Evolutionary conservation across 768 basidiomycete genomes (phyloP).

Genomic region (Saitozyma sp.): DNA sequence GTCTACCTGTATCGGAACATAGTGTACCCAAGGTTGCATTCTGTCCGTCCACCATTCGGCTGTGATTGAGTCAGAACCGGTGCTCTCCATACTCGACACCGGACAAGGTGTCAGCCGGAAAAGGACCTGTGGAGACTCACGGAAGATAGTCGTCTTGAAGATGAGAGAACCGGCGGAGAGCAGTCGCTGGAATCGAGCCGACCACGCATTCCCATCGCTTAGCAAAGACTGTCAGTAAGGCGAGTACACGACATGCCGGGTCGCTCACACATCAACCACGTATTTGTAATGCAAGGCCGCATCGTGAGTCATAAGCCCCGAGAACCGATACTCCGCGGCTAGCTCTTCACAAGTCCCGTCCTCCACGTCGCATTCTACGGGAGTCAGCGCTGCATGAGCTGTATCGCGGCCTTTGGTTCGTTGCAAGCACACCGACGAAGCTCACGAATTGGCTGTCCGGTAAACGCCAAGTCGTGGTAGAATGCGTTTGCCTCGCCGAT

Average conservation of each 20-base stretch:
- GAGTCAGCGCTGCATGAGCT: background rate
- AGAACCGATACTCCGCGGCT: constrained; percentile 29
- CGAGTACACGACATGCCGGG: background rate
- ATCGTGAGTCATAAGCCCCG: constrained; percentile 26
- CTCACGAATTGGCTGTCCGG: constrained; percentile 41
- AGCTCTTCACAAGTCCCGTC: constrained; percentile 42
- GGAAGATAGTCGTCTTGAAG: constrained; percentile 50
- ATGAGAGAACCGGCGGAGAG: constrained; percentile 41
- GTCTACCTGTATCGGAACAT: constrained; percentile 47
- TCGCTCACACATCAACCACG: constrained; percentile 47
- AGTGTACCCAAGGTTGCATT: constrained; percentile 52
- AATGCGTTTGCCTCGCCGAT: constrained; percentile 19
- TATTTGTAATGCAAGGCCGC: constrained; percentile 47
- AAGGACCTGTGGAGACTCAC: constrained; percentile 16
- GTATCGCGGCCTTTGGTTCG: too few species aligned
- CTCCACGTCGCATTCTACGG: constrained; percentile 38
- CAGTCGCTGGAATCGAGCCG: constrained; percentile 47
- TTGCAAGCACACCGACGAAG: background rate
- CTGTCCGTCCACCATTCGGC: constrained; percentile 51
- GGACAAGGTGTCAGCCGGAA: too few species aligned
- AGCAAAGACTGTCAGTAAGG: background rate
- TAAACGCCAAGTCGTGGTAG: constrained; percentile 40
- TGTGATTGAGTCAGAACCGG: constrained; percentile 5
- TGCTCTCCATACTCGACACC: background rate
- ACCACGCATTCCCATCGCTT: constrained; percentile 52